Conservation (phyloP, 2,329 filamentous ascomycete genomes). For the Alternaria sp. region DNA sequence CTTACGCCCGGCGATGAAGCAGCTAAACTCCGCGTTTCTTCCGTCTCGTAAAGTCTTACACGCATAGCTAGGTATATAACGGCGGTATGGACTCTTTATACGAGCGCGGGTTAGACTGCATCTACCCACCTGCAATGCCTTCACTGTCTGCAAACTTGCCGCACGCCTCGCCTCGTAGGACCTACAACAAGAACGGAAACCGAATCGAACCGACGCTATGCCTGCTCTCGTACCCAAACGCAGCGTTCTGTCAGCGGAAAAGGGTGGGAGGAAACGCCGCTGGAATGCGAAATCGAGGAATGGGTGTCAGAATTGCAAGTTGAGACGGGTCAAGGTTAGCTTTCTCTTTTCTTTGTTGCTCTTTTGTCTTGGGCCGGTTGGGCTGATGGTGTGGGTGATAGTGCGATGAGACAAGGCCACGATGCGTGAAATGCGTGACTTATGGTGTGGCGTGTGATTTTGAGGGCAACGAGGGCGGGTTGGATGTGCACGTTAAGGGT, state of each 20-base stretch:
- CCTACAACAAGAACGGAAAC: not conserved
- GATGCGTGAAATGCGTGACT: conserved; percentile 56
- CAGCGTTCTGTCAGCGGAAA: not conserved
- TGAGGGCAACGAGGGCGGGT: not conserved
- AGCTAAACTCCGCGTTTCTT: not conserved
- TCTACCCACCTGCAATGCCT: not conserved
- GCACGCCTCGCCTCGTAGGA: not conserved
- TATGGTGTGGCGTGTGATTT: conserved; percentile 59
- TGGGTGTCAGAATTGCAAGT: conserved; percentile 64
- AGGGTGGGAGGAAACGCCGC: not conserved
- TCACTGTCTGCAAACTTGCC: not conserved
- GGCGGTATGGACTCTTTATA: not conserved
- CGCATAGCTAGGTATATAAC: not conserved
- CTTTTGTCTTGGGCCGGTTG: no score
- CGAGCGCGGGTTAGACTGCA: not conserved
- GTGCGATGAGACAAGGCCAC: conserved; percentile 62
- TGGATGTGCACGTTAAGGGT: not conserved
- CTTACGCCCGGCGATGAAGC: not conserved
- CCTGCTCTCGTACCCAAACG: conserved; percentile 14
- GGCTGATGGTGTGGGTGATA: conserved; percentile 33
- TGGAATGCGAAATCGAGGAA: conserved; percentile 58
- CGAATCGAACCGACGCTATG: conserved; percentile 12
- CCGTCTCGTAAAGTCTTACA: not conserved
- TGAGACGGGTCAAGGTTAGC: conserved; percentile 62
- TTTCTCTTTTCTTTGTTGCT: no score